Evolutionary conservation across 2,329 filamentous ascomycete species (phyloP), one percentile per base, ranked within the genome.

Genomic region (Alternaria arbusti): DNA sequence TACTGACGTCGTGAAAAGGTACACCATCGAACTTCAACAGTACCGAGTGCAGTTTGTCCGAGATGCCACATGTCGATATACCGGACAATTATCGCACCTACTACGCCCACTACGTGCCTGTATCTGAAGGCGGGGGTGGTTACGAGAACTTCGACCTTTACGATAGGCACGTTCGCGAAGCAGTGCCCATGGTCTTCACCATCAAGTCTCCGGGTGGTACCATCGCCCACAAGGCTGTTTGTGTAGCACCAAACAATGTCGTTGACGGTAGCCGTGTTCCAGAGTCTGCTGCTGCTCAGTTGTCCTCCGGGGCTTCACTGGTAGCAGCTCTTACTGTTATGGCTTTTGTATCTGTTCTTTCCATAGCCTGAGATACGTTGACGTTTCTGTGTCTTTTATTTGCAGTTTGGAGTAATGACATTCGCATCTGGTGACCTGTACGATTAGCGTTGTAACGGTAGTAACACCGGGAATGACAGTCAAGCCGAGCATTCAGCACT

Each of bases 131-230:
- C 3, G 26, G 43, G 17, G 26, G 28, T 23, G 54, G 45, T 32
- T 12, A 28, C 17, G 54, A 56, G 12, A 47, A 44, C 2, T 17
- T 23, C 20, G n/a, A 57, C 40, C 28, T 32, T 15, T 57, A 57
- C n/a, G 44, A 57, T 28, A 32, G 5, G 20, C 26, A 49, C 2
- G 15, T 36, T 36, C 28, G 20, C 1, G 10, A 49, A 57, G 5
- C 9, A 25, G 28, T 57, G 8, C 44, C 44, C 6, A 26, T 26
- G 17, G 17, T 36, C 7, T 30, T 57, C 22, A 57, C 54, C 17
- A 57, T 40, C 9, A 46, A 9, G 13, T 17, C 17, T 22, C 47
- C 49, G 26, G n/a, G 30, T 11, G 26, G 47, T 10, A 23, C 44
- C 20, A 23, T 46, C 13, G 22, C 20, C 4, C 44, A 46, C 44